A percentile compares a stretch with the other conserved stretches of the same genome.
These are phyloP conservation scores for Rhodamnia rubescens DNA, from an alignment of 345 rosid species.

Conservation along the genomic window DNA sequence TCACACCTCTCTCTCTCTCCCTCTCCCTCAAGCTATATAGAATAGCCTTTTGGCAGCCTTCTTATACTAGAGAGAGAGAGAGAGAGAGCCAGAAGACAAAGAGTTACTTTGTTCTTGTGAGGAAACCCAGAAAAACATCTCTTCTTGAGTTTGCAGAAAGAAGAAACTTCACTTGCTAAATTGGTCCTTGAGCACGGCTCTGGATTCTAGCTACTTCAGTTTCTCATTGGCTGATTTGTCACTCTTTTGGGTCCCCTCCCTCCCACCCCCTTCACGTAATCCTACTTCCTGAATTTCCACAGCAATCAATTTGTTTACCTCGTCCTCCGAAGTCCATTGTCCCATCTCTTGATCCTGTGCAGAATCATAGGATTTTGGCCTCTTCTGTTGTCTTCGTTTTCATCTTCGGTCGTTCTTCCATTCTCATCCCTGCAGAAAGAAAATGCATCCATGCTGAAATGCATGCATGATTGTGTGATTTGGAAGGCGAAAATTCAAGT, in stretches of 20 bases:
- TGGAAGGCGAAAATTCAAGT: background rate
- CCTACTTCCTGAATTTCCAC: background rate
- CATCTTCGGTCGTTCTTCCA: conserved; percentile 1
- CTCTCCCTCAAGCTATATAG: conserved; percentile 1
- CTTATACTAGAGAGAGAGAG: conserved; percentile 22
- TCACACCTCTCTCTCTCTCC: conserved; percentile 1
- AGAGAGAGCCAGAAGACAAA: conserved; percentile 28
- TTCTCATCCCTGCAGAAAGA: background rate
- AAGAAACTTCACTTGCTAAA: background rate
- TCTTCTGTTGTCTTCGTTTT: background rate
- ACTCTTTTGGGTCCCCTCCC: background rate
- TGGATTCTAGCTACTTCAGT: background rate
- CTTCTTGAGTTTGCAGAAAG: conserved; percentile 3
- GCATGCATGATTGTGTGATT: background rate
- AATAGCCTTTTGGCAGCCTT: conserved; percentile 1
- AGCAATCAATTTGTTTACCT: background rate
- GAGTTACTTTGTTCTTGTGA: conserved; percentile 18
- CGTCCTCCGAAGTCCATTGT: background rate
- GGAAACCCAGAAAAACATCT: conserved; percentile 16
- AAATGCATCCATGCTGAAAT: background rate
- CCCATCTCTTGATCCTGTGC: background rate
- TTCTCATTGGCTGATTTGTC: background rate
- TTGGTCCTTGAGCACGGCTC: conserved; percentile 16
- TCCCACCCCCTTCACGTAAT: background rate
- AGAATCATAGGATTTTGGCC: background rate